A percentile compares a stretch with the other conserved stretches of the same genome.
These are phyloP conservation scores for Cruciata laevipes DNA, from an alignment of 257 asterid genomes.

Conservation along the genomic window DNA sequence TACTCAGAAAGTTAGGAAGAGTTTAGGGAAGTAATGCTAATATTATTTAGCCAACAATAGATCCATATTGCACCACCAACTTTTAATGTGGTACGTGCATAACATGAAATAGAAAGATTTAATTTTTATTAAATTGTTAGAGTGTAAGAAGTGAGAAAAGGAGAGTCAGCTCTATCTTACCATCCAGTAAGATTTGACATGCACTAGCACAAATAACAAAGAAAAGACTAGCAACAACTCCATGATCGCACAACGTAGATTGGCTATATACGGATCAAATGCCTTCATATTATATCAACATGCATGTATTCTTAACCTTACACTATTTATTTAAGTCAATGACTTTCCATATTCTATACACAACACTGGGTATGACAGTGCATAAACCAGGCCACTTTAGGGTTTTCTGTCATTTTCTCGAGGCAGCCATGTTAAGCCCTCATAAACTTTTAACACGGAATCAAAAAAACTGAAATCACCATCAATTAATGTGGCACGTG, in stretches of 20 bases:
- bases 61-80: too few relatives aligned
- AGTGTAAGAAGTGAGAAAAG: too few relatives aligned
- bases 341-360: background rate
- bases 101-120: too few relatives aligned
- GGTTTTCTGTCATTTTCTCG: background rate
- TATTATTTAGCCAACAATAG: slow-evolving; percentile 6
- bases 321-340: background rate
- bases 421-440: background rate
- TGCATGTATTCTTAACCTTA: background rate
- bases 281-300: background rate
- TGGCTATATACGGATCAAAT: too few relatives aligned
- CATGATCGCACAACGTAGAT: background rate
- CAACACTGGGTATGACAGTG: background rate
- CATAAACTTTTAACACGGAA: background rate
- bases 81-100: too few relatives aligned
- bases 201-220: background rate
- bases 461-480: too few relatives aligned
- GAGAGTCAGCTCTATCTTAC: too few relatives aligned
- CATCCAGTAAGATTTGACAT: too few relatives aligned
- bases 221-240: too few relatives aligned
- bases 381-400: background rate
- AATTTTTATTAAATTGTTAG: too few relatives aligned
- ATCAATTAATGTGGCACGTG: background rate
- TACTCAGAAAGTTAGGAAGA: background rate
- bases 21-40: background rate